These are phyloP conservation scores for Oryza meridionalis DNA, from an alignment of 176 grass and related monocot genomes.

Conservation along the genomic window DNA sequence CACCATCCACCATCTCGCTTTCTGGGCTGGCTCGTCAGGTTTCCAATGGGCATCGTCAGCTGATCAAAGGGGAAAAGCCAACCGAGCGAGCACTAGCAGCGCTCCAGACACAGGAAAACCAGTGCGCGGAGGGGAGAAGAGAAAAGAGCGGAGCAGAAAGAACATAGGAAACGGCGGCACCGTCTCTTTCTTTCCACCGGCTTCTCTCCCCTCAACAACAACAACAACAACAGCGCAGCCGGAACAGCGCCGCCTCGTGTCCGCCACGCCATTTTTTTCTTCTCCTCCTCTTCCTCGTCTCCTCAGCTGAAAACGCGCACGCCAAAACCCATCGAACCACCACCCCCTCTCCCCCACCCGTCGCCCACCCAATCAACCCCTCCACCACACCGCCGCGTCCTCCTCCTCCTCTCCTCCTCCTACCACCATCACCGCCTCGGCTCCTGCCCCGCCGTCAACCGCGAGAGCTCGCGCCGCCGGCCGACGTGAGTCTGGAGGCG, in stretches of 20 bases:
- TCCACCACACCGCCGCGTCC: too few relatives aligned
- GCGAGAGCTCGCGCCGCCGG: background rate
- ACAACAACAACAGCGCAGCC: slow-evolving; percentile 1
- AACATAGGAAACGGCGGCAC: background rate
- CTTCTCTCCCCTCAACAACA: background rate
- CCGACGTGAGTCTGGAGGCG: background rate
- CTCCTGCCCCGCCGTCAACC: background rate
- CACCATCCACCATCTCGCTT: background rate
- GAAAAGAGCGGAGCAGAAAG: background rate
- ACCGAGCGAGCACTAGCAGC: background rate
- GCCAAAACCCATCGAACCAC: slow-evolving; percentile 42
- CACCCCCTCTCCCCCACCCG: background rate
- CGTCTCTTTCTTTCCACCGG: background rate
- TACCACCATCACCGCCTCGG: slow-evolving; percentile 6
- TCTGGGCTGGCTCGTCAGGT: background rate
- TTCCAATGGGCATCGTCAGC: background rate
- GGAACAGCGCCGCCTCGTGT: slow-evolving; percentile 33
- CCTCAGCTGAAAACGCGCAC: background rate
- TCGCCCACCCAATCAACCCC: background rate
- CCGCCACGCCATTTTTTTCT: slow-evolving; percentile 31
- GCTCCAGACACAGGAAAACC: background rate
- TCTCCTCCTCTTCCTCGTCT: background rate
- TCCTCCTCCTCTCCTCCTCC: too few relatives aligned
- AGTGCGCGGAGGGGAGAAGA: background rate
- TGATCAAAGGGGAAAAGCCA: background rate